These are phyloP conservation scores for Verticillium tricorpus DNA, from an alignment of 2,329 filamentous ascomycete species.

Conservation along the genomic window DNA sequence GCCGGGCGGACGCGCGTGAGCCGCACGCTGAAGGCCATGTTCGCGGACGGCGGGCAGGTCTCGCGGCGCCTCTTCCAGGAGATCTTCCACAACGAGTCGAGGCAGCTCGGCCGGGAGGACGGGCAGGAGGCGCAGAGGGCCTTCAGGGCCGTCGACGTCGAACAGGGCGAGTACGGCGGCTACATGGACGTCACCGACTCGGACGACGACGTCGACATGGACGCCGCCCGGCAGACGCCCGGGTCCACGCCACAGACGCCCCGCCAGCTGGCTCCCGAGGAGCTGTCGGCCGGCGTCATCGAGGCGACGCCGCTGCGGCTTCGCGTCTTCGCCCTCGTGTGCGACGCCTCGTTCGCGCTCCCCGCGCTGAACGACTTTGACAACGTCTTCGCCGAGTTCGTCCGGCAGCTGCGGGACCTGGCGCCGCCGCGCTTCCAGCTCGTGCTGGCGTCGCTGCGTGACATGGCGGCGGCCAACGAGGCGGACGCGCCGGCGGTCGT, in stretches of 20 bases:
- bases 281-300: slow-evolving; percentile 32
- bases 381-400: slow-evolving; percentile 56
- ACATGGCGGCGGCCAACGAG: slow-evolving; percentile 1
- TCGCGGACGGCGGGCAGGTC: slow-evolving; percentile 58
- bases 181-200: slow-evolving; percentile 31
- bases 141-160: slow-evolving; percentile 43
- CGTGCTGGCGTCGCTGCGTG: slow-evolving; percentile 33
- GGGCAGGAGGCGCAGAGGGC: slow-evolving; percentile 45
- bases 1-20: slow-evolving; percentile 42
- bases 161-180: slow-evolving; percentile 56
- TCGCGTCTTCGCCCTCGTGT: slow-evolving; percentile 56
- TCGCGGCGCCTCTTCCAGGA: slow-evolving; percentile 54
- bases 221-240: slow-evolving; percentile 7
- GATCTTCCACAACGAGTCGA: slow-evolving; percentile 64
- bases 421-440: slow-evolving; percentile 53
- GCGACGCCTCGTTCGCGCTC: slow-evolving; percentile 42
- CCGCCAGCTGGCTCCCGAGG: slow-evolving; percentile 17
- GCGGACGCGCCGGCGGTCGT: slow-evolving; percentile 15
- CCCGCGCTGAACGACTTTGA: slow-evolving; percentile 35
- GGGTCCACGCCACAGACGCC: slow-evolving; percentile 3
- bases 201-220: slow-evolving; percentile 15
- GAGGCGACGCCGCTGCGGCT: slow-evolving; percentile 59
- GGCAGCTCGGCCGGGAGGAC: slow-evolving; percentile 31
- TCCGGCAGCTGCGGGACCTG: slow-evolving; percentile 52
- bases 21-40: slow-evolving; percentile 60